Base-by-base conservation (phyloP, 2,329 filamentous ascomycete genomes). In the Botrytis deweyae region DNA sequence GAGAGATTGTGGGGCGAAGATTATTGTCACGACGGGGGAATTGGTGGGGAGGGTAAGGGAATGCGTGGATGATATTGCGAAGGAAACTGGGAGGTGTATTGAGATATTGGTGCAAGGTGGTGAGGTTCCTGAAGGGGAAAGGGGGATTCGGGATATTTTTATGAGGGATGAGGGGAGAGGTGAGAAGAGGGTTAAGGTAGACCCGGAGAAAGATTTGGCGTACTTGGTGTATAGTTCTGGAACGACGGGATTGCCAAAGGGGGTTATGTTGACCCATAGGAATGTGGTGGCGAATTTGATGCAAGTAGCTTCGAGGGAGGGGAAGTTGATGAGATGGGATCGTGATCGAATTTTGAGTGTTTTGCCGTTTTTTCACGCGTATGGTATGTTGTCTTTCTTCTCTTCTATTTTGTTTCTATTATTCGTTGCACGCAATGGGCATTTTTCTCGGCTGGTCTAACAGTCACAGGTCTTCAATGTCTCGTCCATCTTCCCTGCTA, bases 221-320 rank as follows among this genome's bases (percentile, higher is more conserved):
- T 98, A 97, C 82, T 98, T 86, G 58, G 87, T 88, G 74, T 97
- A 95, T 83, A 92, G 89, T 76, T 91, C 88, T 25, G 91, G 93
- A 4, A 97, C 94, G 0, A 97, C 94, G 0, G 93, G 94, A 7
- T 86, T 94, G 5, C 93, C 93, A 18, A 97, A 97, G 81, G 94
- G 93, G 20, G 93, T 96, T 29, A 92, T 93, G 87, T 86, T 78
- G 42, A 77, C 73, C 33, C 78, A 79, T 61, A 22, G 72, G 29
- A 79, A 79, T 69, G 62, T 78, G 18, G 76, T 80, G 38, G 74
- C 75, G 52, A 74, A 69, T 61, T 55, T 72, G 42, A 36, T 38
- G 44, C 40, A 46, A 52, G 58, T 64, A 9, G 38, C 25, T 65
- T 52, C 33, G 3, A 44, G 46, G 46, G 36, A 81, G 80, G 86